Conservation (phyloP, 495 filamentous ascomycete genomes). For the Penicillium egyptiacum region DNA sequence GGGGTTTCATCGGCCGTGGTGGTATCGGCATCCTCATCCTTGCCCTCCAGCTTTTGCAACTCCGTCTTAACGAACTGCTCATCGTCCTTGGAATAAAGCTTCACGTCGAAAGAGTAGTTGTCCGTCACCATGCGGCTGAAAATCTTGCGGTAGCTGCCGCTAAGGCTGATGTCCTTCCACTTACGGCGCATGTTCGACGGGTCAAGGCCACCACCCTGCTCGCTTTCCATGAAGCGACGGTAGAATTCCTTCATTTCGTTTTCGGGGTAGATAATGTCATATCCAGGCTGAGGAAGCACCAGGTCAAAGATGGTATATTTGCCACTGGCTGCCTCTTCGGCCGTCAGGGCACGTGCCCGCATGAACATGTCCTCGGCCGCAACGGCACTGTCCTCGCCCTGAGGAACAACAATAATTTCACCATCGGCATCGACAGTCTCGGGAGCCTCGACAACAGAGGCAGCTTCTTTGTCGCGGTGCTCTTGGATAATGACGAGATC, state of each 20-base stretch:
- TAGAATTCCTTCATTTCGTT: constrained; percentile 85
- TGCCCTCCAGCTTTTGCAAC: constrained; percentile 53
- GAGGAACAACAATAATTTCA: constrained; percentile 63
- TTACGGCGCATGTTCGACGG: constrained; percentile 83
- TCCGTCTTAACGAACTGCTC: constrained; percentile 89
- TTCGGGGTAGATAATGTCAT: constrained; percentile 79
- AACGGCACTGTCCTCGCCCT: constrained; percentile 54
- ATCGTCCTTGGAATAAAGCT: constrained; percentile 63
- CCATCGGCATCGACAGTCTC: constrained; percentile 63
- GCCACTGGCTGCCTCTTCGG: constrained; percentile 75
- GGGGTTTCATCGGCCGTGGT: constrained; percentile 8
- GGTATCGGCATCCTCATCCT: constrained; percentile 1
- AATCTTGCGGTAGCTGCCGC: constrained; percentile 81
- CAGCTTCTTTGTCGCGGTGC: constrained; percentile 44
- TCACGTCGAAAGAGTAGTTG: constrained; percentile 64
- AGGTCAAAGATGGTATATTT: constrained; percentile 83
- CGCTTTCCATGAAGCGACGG: constrained; percentile 74
- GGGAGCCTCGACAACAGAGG: constrained; percentile 14
- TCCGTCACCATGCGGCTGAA: constrained; percentile 62
- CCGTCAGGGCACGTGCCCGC: constrained; percentile 72
- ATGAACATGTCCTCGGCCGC: constrained; percentile 61
- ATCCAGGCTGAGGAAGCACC: constrained; percentile 93
- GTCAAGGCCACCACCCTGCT: constrained; percentile 72
- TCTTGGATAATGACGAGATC: constrained; percentile 77
- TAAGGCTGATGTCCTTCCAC: constrained; percentile 85